A percentile compares a stretch with the other conserved stretches of the same genome.
These are phyloP conservation scores for Silene uniflora DNA, from an alignment of 148 eudicot genomes.

Conservation along the genomic window DNA sequence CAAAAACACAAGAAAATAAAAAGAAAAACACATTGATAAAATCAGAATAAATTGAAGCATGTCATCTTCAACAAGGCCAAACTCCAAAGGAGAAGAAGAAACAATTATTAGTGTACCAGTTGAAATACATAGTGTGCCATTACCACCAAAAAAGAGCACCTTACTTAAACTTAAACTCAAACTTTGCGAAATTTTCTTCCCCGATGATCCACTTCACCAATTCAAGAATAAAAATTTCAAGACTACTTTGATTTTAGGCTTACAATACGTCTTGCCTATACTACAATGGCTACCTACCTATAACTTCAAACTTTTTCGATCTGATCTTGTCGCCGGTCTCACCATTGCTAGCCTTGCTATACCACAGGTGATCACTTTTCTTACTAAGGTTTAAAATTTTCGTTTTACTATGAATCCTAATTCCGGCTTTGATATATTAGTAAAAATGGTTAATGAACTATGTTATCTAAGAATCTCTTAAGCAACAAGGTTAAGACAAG, in stretches of 20 bases:
- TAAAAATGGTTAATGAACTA: too few relatives aligned
- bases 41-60: constrained; percentile 13
- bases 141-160: constrained; percentile 64
- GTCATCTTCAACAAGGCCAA: constrained; percentile 14
- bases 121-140: constrained; percentile 29
- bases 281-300: constrained; percentile 79
- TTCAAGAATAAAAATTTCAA: constrained; percentile 59
- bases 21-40: neutral
- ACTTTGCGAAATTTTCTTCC: constrained; percentile 76
- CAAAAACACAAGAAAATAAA: neutral
- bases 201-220: constrained; percentile 77
- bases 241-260: constrained; percentile 47
- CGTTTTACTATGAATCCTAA: neutral
- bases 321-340: constrained; percentile 83
- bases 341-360: constrained; percentile 98
- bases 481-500: too few relatives aligned
- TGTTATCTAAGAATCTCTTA: too few relatives aligned
- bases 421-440: too few relatives aligned
- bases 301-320: constrained; percentile 40
- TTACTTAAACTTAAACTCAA: constrained; percentile 53
- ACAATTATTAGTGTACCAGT: constrained; percentile 17
- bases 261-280: constrained; percentile 77
- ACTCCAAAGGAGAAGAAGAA: constrained; percentile 12
- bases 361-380: constrained; percentile 58
- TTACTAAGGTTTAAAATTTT: too few relatives aligned